Evolutionary conservation across 345 rosid genomes (phyloP).

Genomic region (Gossypium australe): DNA sequence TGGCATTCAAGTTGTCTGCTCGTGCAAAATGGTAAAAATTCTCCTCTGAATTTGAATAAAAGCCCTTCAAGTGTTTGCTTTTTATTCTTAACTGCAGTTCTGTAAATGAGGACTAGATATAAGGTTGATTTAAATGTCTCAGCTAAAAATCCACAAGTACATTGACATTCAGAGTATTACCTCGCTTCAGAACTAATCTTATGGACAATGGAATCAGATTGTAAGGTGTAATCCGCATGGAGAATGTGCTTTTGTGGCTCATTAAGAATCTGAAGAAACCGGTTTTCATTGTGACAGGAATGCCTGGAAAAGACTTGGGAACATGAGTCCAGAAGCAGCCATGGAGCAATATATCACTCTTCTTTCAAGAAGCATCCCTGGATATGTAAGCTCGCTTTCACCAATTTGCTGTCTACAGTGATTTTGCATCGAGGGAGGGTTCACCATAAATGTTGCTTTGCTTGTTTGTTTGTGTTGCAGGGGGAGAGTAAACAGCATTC

Average conservation of each 20-base stretch:
- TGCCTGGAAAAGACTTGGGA: constrained; percentile 46
- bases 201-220: too few species aligned
- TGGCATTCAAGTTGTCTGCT: constrained; percentile 43
- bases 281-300: constrained; percentile 24
- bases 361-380: constrained; percentile 34
- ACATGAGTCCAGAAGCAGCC: constrained; percentile 42
- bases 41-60: not conserved
- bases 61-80: too few species aligned
- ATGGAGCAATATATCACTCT: constrained; percentile 45
- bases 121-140: too few species aligned
- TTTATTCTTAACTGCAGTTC: too few species aligned
- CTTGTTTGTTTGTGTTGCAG: constrained; percentile 16
- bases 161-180: too few species aligned
- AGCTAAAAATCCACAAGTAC: too few species aligned
- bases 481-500: constrained; percentile 5
- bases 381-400: constrained; percentile 21
- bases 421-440: not conserved
- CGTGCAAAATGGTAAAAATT: constrained; percentile 43
- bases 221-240: too few species aligned
- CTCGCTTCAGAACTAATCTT: too few species aligned
- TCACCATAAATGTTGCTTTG: constrained; percentile 1
- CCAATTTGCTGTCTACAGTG: not conserved
- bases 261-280: not conserved
- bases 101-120: too few species aligned
- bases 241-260: too few species aligned